A percentile compares a stretch with the other conserved stretches of the same genome.
phyloP scores from a whole-genome alignment of 148 eudicot genomes.

The Silene conica region DNA sequence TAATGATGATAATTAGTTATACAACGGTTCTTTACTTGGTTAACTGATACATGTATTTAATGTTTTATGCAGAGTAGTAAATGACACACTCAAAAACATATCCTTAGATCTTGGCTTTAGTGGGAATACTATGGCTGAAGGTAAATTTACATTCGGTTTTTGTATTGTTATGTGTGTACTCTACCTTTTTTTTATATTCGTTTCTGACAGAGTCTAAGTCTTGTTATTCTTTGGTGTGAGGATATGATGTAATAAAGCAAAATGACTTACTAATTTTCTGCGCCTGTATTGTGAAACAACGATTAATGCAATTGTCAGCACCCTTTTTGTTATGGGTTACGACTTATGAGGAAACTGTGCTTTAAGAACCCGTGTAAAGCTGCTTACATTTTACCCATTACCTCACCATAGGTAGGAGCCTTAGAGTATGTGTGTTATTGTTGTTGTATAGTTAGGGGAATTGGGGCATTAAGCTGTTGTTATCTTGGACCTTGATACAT shows the following conservation, averaged over 20 bases:
- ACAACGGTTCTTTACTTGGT: constrained; percentile 1
- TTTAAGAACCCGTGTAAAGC: neutral
- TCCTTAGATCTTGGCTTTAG: constrained; percentile 76
- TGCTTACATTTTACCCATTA: neutral
- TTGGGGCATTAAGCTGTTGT: neutral
- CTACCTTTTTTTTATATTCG: neutral
- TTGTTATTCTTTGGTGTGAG: neutral
- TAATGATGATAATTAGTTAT: neutral
- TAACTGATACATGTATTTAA: constrained; percentile 17
- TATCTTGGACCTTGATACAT: neutral
- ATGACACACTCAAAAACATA: constrained; percentile 81
- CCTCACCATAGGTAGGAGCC: neutral
- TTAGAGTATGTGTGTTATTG: neutral
- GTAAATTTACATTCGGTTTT: constrained; percentile 30
- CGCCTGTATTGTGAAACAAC: neutral
- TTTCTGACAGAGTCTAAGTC: too few species aligned
- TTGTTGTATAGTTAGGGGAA: neutral
- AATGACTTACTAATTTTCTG: neutral
- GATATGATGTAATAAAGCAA: neutral
- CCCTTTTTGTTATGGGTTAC: neutral
- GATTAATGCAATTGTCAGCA: neutral
- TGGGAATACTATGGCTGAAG: constrained; percentile 81
- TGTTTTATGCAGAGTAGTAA: constrained; percentile 64
- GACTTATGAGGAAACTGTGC: neutral
- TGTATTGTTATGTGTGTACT: neutral